These are phyloP conservation scores for Russula brevipes DNA, from an alignment of 768 basidiomycete species.

Conservation along the genomic window DNA sequence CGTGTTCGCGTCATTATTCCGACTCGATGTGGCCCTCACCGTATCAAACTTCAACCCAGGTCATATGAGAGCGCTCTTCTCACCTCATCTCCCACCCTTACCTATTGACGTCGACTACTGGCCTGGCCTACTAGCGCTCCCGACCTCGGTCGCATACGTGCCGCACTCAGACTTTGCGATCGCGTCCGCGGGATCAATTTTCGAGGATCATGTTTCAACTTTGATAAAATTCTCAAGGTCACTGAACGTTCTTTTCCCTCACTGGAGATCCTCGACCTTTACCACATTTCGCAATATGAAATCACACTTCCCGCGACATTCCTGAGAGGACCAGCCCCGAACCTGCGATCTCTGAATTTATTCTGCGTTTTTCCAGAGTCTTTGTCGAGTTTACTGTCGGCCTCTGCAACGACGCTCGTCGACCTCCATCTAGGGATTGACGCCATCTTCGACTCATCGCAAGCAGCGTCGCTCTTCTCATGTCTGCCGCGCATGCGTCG, in stretches of 20 bases:
- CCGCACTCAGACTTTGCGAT: not conserved
- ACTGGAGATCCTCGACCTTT: constrained; percentile 1
- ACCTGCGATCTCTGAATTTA: not conserved
- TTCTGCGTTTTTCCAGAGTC: not conserved
- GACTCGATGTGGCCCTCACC: not conserved
- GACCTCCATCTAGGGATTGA: not conserved
- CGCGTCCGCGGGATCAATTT: not conserved
- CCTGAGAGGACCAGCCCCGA: not conserved
- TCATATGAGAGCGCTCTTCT: not conserved
- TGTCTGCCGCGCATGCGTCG: not conserved
- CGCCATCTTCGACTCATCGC: not conserved
- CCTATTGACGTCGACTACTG: not conserved
- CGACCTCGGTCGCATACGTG: not conserved
- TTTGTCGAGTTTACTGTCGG: not conserved
- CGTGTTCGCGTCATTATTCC: not conserved
- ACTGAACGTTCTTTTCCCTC: not conserved
- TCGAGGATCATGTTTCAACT: not conserved
- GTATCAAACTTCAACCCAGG: not conserved
- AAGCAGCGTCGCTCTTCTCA: not conserved
- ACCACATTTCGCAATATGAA: rapidly evolving
- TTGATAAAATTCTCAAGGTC: not conserved
- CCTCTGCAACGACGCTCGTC: not conserved
- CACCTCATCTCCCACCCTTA: not conserved
- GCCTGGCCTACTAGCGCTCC: not conserved
- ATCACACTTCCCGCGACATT: not conserved